Conservation (phyloP, 495 filamentous ascomycete species). For the Xylaria cubensis region DNA sequence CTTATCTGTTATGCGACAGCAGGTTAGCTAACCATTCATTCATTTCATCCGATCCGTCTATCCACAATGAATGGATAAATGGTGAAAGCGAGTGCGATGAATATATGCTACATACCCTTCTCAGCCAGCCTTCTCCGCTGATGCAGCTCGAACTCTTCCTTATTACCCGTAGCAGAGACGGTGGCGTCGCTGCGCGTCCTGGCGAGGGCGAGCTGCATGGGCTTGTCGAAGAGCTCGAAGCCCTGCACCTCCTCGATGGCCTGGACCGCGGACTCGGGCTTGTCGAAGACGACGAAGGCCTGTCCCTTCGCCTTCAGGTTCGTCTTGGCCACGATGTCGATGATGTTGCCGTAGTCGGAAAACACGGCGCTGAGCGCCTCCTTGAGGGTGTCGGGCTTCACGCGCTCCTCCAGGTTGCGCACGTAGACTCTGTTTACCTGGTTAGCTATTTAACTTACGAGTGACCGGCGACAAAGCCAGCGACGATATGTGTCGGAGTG, state of each 20-base stretch:
- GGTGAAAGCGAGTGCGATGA: neutral
- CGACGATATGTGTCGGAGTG: constrained; percentile 64
- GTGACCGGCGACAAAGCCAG: constrained; percentile 27
- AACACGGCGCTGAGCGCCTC: constrained; percentile 80
- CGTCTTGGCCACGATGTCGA: constrained; percentile 92
- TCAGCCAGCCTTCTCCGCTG: constrained; percentile 86
- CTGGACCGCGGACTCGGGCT: constrained; percentile 71
- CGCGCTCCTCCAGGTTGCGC: constrained; percentile 90
- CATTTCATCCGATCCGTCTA: neutral
- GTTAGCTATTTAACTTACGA: constrained; percentile 34
- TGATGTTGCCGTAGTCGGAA: constrained; percentile 84
- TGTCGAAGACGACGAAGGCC: constrained; percentile 94
- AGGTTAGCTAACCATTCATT: neutral
- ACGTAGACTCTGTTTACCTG: constrained; percentile 65
- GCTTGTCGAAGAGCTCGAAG: constrained; percentile 93
- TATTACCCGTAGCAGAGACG: constrained; percentile 71
- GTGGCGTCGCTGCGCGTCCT: constrained; percentile 88
- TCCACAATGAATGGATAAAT: neutral
- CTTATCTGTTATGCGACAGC: constrained; percentile 65
- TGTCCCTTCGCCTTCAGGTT: constrained; percentile 94
- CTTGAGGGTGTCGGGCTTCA: constrained; percentile 81
- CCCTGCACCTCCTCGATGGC: constrained; percentile 92
- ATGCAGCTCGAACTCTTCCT: constrained; percentile 85
- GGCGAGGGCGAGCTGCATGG: constrained; percentile 87
- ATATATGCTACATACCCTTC: constrained; percentile 68